Evolutionary conservation across 148 eudicot genomes (phyloP), one percentile per base, ranked within the genome.

Genomic region (Camellia lanceoleosa): DNA sequence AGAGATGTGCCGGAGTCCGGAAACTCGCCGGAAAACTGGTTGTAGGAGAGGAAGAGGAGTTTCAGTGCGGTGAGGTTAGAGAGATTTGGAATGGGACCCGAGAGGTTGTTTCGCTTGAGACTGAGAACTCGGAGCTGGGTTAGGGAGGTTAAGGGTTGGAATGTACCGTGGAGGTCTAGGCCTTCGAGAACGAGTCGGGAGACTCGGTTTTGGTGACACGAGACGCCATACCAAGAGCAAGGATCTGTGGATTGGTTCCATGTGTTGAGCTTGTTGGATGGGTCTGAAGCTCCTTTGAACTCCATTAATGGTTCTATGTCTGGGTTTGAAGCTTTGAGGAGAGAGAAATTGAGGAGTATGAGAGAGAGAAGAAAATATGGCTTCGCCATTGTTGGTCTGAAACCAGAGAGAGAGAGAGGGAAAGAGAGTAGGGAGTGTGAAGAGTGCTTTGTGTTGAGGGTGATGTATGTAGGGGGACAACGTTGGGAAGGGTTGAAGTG

Each of bases 121-220:
- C 89, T 85, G 79, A 95, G 90, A 54, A 91, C 86, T 8, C 94
- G 91, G 84, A 95, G 97, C 6, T 79, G 77, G 51, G 89, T 65
- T 38, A 93, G 87, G 12, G 86, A 79, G 44, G 83, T 67, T 43
- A 93, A 84, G 3, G 88, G 12, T 3, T 74, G 76, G 77, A 88
- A 71, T 0, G 80, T 11, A 47, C 91, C 93, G 2, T n/a, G 5
- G 38, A 92, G 88, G 81, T 80, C 46, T 54, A 88, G 90, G 79
- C 75, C 56, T 80, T 92, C 90, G 70, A 95, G 97, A 76, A 93
- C 89, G 75, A 95, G 88, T 4, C 86, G 89, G 10, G 88, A 68
- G 73, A 95, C 97, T 7, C 91, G 90, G 89, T 77, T 42, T 6
- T 73, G 72, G 71, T 81, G 83, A 79, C 96, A 93, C 38, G 94